Evolutionary conservation across 805 yeast species (phyloP).

Genomic region (Candida vaughaniae): DNA sequence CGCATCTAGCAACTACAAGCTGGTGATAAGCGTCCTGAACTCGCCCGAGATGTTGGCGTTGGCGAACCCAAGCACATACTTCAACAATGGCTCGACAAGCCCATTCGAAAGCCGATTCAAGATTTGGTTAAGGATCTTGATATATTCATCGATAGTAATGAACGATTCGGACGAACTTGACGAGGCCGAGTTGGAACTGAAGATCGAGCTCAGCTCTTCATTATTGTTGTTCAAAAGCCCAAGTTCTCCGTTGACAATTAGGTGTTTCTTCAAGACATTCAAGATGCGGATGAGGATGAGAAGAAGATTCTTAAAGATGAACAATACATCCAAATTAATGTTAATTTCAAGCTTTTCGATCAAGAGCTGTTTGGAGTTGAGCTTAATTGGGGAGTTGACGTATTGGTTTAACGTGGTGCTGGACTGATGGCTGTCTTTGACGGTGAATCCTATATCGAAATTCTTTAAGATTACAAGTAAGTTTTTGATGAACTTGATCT

Average conservation of each 20-base stretch:
- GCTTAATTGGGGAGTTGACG: constrained; percentile 36
- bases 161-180: constrained; percentile 22
- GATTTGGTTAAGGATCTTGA: constrained; percentile 24
- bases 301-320: constrained; percentile 35
- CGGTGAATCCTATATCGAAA: constrained; percentile 36
- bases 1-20: too few relatives aligned
- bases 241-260: constrained; percentile 12
- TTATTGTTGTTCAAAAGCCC: constrained; percentile 2
- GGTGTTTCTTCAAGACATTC: constrained; percentile 24
- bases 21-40: constrained; percentile 26
- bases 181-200: constrained; percentile 28
- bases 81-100: constrained; percentile 37
- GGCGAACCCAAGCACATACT: constrained; percentile 31
- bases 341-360: constrained; percentile 46
- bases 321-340: constrained; percentile 37
- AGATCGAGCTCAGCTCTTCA: constrained; percentile 34
- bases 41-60: constrained; percentile 27
- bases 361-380: constrained; percentile 39
- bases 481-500: constrained; percentile 34
- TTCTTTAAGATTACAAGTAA: constrained; percentile 33
- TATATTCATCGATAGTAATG: constrained; percentile 32
- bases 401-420: constrained; percentile 14
- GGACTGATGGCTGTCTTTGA: constrained; percentile 7
- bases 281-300: constrained; percentile 28
- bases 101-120: constrained; percentile 32